Evolutionary conservation across 2,329 filamentous ascomycete species (phyloP), one percentile per base, ranked within the genome.

Genomic region (Hymenoscyphus infarciens): DNA sequence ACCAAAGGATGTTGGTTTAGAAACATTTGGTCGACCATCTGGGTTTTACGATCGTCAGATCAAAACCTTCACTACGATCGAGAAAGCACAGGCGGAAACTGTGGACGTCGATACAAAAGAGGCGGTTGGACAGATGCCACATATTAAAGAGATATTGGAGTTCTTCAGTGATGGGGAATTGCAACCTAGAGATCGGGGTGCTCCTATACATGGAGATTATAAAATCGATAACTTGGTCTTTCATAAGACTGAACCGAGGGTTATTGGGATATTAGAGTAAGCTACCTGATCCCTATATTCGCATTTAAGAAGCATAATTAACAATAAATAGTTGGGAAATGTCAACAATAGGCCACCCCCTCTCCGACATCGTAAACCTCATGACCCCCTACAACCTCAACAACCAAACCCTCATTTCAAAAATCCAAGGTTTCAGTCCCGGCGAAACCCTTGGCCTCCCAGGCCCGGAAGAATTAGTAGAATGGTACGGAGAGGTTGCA

Each of bases 281-380:
- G 83, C 77, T 10, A 13, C 82, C 15, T 57, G 2, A 22, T 15
- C 19, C n/a, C n/a, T 27, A 27, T 27, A 27, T 27, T 27, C 4
- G 4, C 4, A 27, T 27, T 27, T 27, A 27, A 27, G 16, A 22
- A 22, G 10, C 19, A 49, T 25, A 64, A 29, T 49, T 60, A 52
- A 63, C 59, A 19, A 22, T 13, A 49, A 39, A 39, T 22, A 86
- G 83, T 78, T 98, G 94, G 94, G 95, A 98, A 79, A 97, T 99
- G 92, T 92, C 92, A 39, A 98, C 95, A 0, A 88, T 97, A 61
- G 95, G 95, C n/a, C 94, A 99, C 75, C 95, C 95, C 1, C 83
- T 98, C 25, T 94, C 90, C 5, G 95, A 99, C 74, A 80, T 98
- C 49, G 87, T 88, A 75, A 98, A 98, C 77, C 81, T 98, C 19